phyloP scores from a whole-genome alignment of 192 early-diverging fungal genomes.

The Irineochytrium annulatum region DNA sequence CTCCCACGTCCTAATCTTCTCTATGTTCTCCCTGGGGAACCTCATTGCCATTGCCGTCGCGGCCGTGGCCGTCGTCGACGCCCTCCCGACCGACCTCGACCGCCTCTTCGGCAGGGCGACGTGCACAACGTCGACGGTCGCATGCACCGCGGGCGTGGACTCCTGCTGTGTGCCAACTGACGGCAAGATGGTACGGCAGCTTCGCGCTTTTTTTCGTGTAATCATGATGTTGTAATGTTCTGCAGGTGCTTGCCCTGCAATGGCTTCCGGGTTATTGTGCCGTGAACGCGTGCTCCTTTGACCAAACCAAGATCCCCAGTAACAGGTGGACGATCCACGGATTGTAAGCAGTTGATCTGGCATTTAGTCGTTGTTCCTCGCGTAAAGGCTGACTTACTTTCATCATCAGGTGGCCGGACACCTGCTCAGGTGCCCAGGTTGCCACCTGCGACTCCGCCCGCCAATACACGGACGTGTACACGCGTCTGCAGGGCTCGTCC shows the following conservation, averaged over 20 bases:
- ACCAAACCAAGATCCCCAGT: neutral
- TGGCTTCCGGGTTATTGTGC: constrained; percentile 13
- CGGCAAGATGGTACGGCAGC: neutral
- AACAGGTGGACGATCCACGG: constrained; percentile 6
- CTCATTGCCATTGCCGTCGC: neutral
- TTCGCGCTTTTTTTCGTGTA: neutral
- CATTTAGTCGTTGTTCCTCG: too few species aligned
- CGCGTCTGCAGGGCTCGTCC: neutral
- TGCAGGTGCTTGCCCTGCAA: constrained; percentile 9
- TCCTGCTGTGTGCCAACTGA: constrained; percentile 10
- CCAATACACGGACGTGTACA: neutral
- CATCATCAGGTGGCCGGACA: neutral
- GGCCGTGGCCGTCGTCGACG: neutral
- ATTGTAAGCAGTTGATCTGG: neutral
- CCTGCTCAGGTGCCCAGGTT: neutral
- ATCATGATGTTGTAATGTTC: neutral
- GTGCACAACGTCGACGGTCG: neutral
- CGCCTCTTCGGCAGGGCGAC: neutral
- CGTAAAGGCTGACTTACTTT: too few species aligned
- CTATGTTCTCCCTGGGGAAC: too few species aligned
- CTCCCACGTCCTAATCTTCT: too few species aligned
- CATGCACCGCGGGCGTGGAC: neutral
- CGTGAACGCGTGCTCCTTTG: neutral
- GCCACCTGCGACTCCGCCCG: neutral
- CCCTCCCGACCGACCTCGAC: neutral